phyloP scores from a whole-genome alignment of 306 rosid genomes.

The Leucaena leucocephala region DNA sequence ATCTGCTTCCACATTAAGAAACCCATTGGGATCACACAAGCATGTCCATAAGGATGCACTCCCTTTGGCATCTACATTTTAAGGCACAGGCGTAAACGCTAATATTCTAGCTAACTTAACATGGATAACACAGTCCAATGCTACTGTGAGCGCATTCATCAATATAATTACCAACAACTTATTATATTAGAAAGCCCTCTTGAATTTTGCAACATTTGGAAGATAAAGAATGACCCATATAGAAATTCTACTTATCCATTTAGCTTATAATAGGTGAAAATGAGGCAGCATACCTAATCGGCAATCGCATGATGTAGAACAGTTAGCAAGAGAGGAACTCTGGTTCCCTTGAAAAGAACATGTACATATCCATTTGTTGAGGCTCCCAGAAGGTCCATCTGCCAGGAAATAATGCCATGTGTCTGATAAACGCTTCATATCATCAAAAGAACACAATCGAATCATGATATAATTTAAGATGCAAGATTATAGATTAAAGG shows the following conservation, averaged over 20 bases:
- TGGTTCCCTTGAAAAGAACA: slow-evolving; percentile 60
- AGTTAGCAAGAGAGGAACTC: slow-evolving; percentile 58
- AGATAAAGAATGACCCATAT: neutral
- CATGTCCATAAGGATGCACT: slow-evolving; percentile 70
- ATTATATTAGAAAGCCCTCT: neutral
- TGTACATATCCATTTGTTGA: slow-evolving; percentile 75
- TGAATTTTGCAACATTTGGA: slow-evolving; percentile 13
- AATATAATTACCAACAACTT: neutral
- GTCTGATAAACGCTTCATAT: slow-evolving; percentile 26
- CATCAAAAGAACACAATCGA: neutral
- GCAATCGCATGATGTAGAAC: slow-evolving; percentile 88
- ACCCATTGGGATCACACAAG: slow-evolving; percentile 61
- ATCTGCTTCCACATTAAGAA: slow-evolving; percentile 72
- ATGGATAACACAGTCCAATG: neutral
- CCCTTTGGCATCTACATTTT: slow-evolving; percentile 57
- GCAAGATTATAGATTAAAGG: slow-evolving; percentile 3
- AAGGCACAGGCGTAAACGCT: slow-evolving; percentile 35
- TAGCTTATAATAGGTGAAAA: neutral
- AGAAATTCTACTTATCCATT: neutral
- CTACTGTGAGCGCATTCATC: slow-evolving; percentile 5
- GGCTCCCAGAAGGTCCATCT: slow-evolving; percentile 54
- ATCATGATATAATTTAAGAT: neutral
- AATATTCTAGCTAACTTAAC: slow-evolving; percentile 18
- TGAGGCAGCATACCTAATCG: slow-evolving; percentile 60
- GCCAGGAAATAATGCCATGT: slow-evolving; percentile 39